A percentile compares a stretch with the other conserved stretches of the same genome.
Conservation (phyloP, 805 yeast genomes). For the Candida hungchunana region DNA sequence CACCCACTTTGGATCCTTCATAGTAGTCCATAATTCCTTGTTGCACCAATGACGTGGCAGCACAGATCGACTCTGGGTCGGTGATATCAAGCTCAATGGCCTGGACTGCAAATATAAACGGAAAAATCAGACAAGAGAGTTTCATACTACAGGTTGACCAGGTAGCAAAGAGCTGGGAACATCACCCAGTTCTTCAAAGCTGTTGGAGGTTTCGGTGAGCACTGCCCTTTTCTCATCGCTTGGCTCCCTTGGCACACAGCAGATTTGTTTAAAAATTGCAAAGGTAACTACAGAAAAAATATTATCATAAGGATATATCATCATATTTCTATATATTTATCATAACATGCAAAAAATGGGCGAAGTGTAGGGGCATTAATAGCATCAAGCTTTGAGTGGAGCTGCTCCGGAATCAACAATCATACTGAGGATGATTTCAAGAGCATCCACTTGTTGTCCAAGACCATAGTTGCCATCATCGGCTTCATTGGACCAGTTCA, state of each 20-base stretch:
- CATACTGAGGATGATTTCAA: slow-evolving; percentile 54
- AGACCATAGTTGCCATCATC: slow-evolving; percentile 79
- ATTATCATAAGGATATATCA: too few species aligned
- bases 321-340: too few species aligned
- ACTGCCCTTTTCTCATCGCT: too few species aligned
- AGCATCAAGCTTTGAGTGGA: slow-evolving; percentile 2
- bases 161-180: too few species aligned
- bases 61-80: slow-evolving; percentile 45
- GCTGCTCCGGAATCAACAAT: slow-evolving; percentile 26
- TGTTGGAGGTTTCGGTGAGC: too few species aligned
- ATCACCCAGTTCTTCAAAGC: too few species aligned
- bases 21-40: slow-evolving; percentile 71
- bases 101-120: neutral
- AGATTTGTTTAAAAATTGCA: too few species aligned
- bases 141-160: neutral
- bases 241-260: too few species aligned
- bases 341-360: too few species aligned
- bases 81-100: slow-evolving; percentile 32
- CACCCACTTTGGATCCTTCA: slow-evolving; percentile 57
- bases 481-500: slow-evolving; percentile 57
- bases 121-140: neutral
- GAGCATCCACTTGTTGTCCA: slow-evolving; percentile 86
- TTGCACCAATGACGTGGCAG: slow-evolving; percentile 51
- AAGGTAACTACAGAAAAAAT: too few species aligned
- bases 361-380: too few species aligned